These are phyloP conservation scores for Secale cereale DNA, from an alignment of 176 grass and related monocot genomes.

Conservation along the genomic window DNA sequence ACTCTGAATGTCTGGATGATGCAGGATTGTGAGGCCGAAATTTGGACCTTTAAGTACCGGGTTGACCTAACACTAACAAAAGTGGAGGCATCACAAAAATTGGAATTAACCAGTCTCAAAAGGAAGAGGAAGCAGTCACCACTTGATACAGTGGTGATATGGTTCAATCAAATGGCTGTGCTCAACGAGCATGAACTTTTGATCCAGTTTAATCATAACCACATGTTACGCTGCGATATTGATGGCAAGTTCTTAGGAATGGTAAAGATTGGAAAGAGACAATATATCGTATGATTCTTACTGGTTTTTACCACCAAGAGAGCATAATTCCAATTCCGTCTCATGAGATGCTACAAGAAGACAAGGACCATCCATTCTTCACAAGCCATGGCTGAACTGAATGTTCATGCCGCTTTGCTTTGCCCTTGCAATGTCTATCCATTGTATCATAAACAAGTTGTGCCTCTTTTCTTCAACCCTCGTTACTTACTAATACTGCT, in stretches of 20 bases:
- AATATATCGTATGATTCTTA: neutral
- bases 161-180: neutral
- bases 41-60: neutral
- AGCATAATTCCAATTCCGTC: neutral
- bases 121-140: neutral
- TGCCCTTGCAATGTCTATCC: too few relatives aligned
- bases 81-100: neutral
- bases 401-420: neutral
- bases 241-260: neutral
- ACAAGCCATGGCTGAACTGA: neutral
- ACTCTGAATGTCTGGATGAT: neutral
- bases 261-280: neutral
- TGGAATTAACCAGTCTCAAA: neutral
- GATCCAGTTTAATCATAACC: neutral
- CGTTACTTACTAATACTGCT: too few relatives aligned
- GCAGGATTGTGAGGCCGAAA: neutral
- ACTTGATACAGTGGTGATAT: neutral
- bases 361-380: neutral
- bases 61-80: neutral
- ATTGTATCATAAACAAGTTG: too few relatives aligned
- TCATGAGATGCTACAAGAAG: neutral
- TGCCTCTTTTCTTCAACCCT: too few relatives aligned
- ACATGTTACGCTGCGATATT: neutral
- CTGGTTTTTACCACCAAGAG: neutral
- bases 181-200: neutral